phyloP scores from a whole-genome alignment of 768 basidiomycete genomes.

The Tulasnella sp. region DNA sequence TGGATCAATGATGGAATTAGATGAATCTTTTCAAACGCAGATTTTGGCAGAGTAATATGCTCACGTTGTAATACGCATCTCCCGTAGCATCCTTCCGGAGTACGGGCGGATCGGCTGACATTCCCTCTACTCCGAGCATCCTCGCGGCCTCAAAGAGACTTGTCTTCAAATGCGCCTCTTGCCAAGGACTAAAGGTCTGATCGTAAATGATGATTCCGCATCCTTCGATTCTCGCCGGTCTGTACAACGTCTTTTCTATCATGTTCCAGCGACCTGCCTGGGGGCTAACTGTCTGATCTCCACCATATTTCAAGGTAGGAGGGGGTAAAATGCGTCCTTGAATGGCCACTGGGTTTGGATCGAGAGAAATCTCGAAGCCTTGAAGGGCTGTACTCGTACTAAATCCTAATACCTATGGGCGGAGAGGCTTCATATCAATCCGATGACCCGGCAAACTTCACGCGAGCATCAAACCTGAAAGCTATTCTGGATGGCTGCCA shows the following conservation, averaged over 20 bases:
- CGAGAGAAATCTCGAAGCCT: slow-evolving; percentile 61
- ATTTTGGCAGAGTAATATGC: not conserved
- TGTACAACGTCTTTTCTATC: slow-evolving; percentile 43
- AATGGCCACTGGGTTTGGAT: slow-evolving; percentile 40
- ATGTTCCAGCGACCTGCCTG: slow-evolving; percentile 70
- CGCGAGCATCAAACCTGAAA: slow-evolving; percentile 32
- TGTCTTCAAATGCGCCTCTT: slow-evolving; percentile 43
- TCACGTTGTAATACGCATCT: slow-evolving; percentile 25
- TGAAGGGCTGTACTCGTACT: slow-evolving; percentile 64
- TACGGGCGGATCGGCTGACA: slow-evolving; percentile 33
- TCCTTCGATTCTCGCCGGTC: slow-evolving; percentile 36
- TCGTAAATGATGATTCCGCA: slow-evolving; percentile 65
- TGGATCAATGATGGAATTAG: not conserved
- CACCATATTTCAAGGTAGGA: slow-evolving; percentile 58
- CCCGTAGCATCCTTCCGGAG: slow-evolving; percentile 43
- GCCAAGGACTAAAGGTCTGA: slow-evolving; percentile 38
- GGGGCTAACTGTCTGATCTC: slow-evolving; percentile 37
- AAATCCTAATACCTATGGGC: slow-evolving; percentile 31
- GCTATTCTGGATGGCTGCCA: slow-evolving; percentile 43
- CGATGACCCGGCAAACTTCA: slow-evolving; percentile 27
- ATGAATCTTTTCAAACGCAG: not conserved
- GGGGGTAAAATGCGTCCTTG: slow-evolving; percentile 51
- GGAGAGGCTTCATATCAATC: slow-evolving; percentile 26
- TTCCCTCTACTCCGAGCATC: slow-evolving; percentile 45
- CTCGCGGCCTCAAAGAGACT: slow-evolving; percentile 22